Conservation (phyloP, 1,284 basidiomycete genomes). For the Cystobasidium slooffiae region DNA sequence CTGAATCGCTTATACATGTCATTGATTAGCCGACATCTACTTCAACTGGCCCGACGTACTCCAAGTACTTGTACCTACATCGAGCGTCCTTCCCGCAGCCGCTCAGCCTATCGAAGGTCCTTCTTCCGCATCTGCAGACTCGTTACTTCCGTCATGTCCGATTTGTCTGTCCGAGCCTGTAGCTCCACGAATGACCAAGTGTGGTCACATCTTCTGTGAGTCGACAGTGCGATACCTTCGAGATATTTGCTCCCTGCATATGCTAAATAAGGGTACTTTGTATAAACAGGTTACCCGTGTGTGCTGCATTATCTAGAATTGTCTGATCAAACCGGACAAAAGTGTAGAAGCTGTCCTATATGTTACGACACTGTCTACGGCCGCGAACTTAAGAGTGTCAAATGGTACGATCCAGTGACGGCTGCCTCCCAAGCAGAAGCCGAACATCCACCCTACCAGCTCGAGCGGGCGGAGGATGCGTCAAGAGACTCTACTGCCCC, state of each 20-base stretch:
- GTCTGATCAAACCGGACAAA: conserved; percentile 67
- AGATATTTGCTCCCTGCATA: background rate
- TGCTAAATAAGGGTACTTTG: background rate
- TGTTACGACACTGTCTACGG: conserved; percentile 91
- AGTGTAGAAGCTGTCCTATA: conserved; percentile 90
- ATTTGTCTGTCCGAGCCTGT: conserved; percentile 91
- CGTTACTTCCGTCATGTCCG: conserved; percentile 77
- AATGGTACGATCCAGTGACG: conserved; percentile 57
- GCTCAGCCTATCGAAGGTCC: conserved; percentile 44
- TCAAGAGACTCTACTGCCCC: background rate
- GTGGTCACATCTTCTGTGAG: conserved; percentile 52
- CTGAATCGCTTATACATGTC: conserved; percentile 22
- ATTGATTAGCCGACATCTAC: conserved; percentile 50
- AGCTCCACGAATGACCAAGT: conserved; percentile 77
- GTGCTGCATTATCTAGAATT: conserved; percentile 82
- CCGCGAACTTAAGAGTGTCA: conserved; percentile 89
- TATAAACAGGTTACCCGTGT: conserved; percentile 70
- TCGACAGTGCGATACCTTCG: background rate
- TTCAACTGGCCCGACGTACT: conserved; percentile 96
- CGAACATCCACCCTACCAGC: conserved; percentile 39
- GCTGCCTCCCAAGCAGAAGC: conserved; percentile 27
- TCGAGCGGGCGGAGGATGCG: background rate
- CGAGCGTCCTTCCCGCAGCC: conserved; percentile 53
- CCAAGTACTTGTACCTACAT: conserved; percentile 87
- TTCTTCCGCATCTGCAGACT: conserved; percentile 54